Base-by-base conservation (phyloP, 371 early-diverging fungal species). In the Amoeboaphelidium protococcarum region DNA sequence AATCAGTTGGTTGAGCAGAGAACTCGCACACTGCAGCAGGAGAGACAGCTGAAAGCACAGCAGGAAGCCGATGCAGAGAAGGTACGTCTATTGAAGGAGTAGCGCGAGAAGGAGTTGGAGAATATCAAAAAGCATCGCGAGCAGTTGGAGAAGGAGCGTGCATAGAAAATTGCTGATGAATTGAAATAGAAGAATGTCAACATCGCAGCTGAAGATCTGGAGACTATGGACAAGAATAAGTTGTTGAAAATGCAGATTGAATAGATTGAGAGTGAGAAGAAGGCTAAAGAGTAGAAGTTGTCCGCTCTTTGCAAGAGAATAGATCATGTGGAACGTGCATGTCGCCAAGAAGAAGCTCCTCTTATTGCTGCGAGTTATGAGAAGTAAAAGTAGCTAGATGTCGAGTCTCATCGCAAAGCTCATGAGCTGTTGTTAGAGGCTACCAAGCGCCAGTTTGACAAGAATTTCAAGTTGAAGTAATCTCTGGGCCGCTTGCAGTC, bases 311-410 rank as follows among this genome's bases (percentile, higher is more conserved):
- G 69, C 52, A 81, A 82, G 56, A 73, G 79, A 54, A 51, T 81
- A 31, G 96, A 96, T 61, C 84, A 88, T 58, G 64, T 76, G n/a
- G 92, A 90, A 63, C 86, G 96, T 59, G 96, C 94, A n/a, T 79
- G 68, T 63, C 84, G 95, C 52, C 71, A 76, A 61, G 80, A 78
- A 54, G 96, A 96, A 69, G 78, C 79, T 52, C 85, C 94, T 24
- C 63, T 91, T 19, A 70, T 92, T 47, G 76, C 72, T 37, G 71
- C 77, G 55, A 94, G 91, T 61, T 90, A 86, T 57, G 84, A 81
- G 47, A 65, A 69, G 27, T 92, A 94, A 64, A 79, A 80, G 63
- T 69, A 69, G 62, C 61, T 59, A 23, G 96, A 94, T 60, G 68
- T 65, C 55, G 73, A 74, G 44, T 72, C 70, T 62, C 73, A 84